Evolutionary conservation across 352 stramenopile species (phyloP), one percentile per base, ranked within the genome.

Genomic region (Phytophthora syringae): DNA sequence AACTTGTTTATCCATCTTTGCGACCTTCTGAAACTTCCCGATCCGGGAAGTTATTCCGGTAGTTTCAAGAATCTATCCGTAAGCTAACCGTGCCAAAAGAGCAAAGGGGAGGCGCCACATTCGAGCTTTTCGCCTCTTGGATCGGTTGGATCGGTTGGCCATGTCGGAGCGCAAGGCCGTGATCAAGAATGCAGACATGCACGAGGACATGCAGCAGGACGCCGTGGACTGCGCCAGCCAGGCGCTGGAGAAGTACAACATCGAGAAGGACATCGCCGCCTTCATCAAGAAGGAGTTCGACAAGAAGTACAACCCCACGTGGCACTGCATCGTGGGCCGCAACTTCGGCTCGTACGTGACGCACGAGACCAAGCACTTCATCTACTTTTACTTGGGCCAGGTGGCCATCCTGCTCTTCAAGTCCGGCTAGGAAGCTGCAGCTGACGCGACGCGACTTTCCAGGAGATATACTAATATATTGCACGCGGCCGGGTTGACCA

Each of bases 111-210:
- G 34, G 39, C 39, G 56, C 18, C 45, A 45, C 61, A 63, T 60
- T 68, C n/a, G n/a, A n/a, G n/a, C n/a, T n/a, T n/a, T n/a, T n/a
- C 47, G 55, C 55, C 32, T 48, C 39, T 34, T 50, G 49, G 27
- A 64, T 60, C 52, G 60, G 52, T 25, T 13, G 18, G n/a, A n/a
- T n/a, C n/a, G n/a, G n/a, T n/a, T n/a, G n/a, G 74, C 60, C 56
- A 97, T 96, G 88, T 88, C 89, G 70, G 90, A 98, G 88, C 86
- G 95, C 84, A 99, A 99, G 85, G 97, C 98, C n/a, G 97, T 99
- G 43, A 99, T 99, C 76, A 99, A 99, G 84, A 99, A 99, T 86
- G 97, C 98, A 43, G 97, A 99, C 80, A 99, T 99, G 98, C 95
- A 97, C 36, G 97, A 99, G 76, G 94, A 99, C 73, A 99, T 99